Percentiles rank a stretch among this genome's conserved stretches.
These are phyloP conservation scores for Cadophora malorum DNA, from an alignment of 2,329 filamentous ascomycete species.

Conservation along the genomic window DNA sequence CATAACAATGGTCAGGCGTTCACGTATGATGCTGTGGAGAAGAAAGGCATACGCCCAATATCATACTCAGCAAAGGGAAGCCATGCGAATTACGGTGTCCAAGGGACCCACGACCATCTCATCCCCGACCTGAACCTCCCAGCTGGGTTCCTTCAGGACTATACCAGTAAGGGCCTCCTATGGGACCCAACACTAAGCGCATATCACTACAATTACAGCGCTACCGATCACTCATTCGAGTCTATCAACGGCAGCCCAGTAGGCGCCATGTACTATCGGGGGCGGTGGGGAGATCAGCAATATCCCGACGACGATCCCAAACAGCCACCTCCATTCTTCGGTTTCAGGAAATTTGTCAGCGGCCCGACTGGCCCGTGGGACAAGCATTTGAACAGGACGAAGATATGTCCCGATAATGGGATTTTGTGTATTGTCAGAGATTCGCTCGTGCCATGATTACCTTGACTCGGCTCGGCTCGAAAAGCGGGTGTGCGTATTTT, in stretches of 20 bases:
- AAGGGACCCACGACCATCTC: slow-evolving; percentile 66
- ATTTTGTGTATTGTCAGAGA: slow-evolving; percentile 42
- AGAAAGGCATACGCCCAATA: slow-evolving; percentile 59
- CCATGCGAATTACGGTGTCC: slow-evolving; percentile 68
- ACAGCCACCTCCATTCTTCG: slow-evolving; percentile 50
- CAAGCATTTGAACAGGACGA: slow-evolving; percentile 61
- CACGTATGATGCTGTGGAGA: slow-evolving; percentile 60
- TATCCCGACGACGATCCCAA: slow-evolving; percentile 56
- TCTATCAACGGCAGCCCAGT: slow-evolving; percentile 51
- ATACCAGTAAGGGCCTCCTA: slow-evolving; percentile 58
- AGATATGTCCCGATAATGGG: slow-evolving; percentile 60
- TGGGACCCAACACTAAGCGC: slow-evolving; percentile 66
- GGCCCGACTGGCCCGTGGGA: slow-evolving; percentile 68
- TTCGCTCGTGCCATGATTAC: slow-evolving; percentile 34
- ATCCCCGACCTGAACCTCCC: slow-evolving; percentile 67
- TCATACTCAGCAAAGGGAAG: slow-evolving; percentile 65
- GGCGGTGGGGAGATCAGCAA: slow-evolving; percentile 67
- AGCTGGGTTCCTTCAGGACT: slow-evolving; percentile 58
- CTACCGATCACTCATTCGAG: slow-evolving; percentile 33
- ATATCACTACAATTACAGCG: slow-evolving; percentile 61
- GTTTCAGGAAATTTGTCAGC: slow-evolving; percentile 55
- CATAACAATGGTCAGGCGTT: slow-evolving; percentile 69
- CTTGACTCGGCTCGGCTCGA: not conserved
- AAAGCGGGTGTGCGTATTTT: not conserved
- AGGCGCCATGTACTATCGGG: slow-evolving; percentile 61